phyloP scores from a whole-genome alignment of 78 protist genomes.

The Dictyostelium citrinum region DNA sequence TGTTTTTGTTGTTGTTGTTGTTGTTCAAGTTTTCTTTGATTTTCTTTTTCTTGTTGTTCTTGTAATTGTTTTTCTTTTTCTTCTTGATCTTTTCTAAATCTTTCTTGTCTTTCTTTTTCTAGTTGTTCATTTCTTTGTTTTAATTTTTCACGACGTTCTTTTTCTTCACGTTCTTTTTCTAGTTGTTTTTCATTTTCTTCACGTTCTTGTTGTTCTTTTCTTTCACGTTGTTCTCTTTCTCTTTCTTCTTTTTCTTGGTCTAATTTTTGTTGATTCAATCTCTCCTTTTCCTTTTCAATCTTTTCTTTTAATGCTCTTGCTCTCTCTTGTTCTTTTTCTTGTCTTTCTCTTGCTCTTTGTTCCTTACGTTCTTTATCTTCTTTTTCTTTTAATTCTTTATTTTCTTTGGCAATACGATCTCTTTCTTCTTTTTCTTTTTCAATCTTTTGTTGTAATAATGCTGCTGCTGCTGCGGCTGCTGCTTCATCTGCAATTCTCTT shows the following conservation, averaged over 20 bases:
- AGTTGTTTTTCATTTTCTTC: neutral
- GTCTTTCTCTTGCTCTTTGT: neutral
- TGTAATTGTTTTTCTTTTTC: neutral
- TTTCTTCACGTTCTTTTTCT: neutral
- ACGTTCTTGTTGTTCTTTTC: neutral
- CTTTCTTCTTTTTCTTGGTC: neutral
- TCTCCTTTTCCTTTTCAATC: neutral
- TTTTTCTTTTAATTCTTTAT: neutral
- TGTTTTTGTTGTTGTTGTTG: neutral
- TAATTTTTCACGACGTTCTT: neutral
- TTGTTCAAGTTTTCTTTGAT: neutral
- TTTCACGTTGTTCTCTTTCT: neutral
- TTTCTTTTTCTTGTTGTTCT: neutral
- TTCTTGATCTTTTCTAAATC: neutral
- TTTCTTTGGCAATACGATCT: neutral
- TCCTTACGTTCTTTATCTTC: constrained; percentile 14
- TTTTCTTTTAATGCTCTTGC: neutral
- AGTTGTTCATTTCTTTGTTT: neutral
- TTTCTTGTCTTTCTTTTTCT: neutral
- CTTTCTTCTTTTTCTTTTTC: neutral
- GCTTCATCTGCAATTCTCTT: constrained; percentile 37
- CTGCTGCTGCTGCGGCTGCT: neutral
- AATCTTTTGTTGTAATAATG: neutral
- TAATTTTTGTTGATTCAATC: neutral
- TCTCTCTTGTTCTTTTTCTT: neutral